Evolutionary conservation across 2,329 filamentous ascomycete species (phyloP), one percentile per base, ranked within the genome.

Genomic region (Colletotrichum simmondsii): DNA sequence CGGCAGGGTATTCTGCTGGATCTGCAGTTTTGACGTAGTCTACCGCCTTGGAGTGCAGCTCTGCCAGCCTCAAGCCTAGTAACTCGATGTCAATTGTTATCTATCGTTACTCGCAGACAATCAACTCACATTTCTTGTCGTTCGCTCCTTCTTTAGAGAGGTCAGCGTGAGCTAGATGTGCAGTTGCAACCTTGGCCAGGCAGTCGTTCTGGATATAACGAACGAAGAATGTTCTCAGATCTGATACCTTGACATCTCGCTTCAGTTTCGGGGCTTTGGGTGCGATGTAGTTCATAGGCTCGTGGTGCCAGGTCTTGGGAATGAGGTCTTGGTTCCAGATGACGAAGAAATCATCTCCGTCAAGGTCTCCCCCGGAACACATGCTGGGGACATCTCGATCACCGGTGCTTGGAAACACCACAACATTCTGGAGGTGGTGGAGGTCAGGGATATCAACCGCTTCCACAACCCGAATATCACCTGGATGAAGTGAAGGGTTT

Each of bases 321-420:
- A 97, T 85, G 7, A 99, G 85, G 16, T 90, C 88, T 26, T 87
- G 80, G 76, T 99, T 95, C 96, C 97, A 99, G 58, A 98, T 93
- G 5, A 98, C 91, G 68, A 98, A 92, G 80, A 95, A 99, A 79
- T 99, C 97, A 77, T 99, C 97, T 0, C 97, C 97, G 79, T 99
- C 97, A 0, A 99, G 88, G 79, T 99, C 97, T 0, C 97, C 97
- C 2, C 97, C 97, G 4, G 97, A 98, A 75, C 97, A 95, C 96
- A 98, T 98, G 78, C 93, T 95, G 1, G 95, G 91, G 26, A 99
- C 84, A 75, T 97, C 95, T 19, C 93, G 88, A 78, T 98, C 95
- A 0, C 96, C 96, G 0, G 86, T 92, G 46, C 94, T 91, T 0
- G 97, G 94, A 61, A 99, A 92, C 0, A 98, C 95, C 1, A 98